Base-by-base conservation (phyloP, 306 rosid genomes). In the Quercus wislizeni region DNA sequence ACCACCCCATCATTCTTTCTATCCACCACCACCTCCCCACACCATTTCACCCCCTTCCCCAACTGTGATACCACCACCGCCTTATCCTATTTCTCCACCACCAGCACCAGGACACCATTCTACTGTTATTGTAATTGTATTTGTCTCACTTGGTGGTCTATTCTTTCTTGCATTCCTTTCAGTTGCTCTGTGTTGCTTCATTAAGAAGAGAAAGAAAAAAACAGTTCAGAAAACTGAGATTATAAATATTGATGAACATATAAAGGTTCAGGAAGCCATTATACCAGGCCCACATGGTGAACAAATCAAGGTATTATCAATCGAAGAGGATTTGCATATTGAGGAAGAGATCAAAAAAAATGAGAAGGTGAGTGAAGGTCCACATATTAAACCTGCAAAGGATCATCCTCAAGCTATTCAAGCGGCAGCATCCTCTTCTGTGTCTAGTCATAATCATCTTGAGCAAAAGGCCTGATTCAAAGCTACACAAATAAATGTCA, bases 101-200 rank as follows among this genome's bases (percentile, higher is more conserved):
- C 76, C 83, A 17, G 23, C 49, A 46, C 75, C 38, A 57, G 79
- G 77, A 31, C 64, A 20, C 82, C 76, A 59, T 17, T 71, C 77
- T 46, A 61, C 38, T 59, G 31, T 72, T 46, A 59, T 71, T 11
- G 21, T 70, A 43, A 62, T 71, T 28, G 77, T 55, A 55, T 49
- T 28, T 6, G 55, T 61, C 6, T 79, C 77, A n/a, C 59, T 49
- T 31, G 52, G 77, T 5, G 71, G 58, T 61, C 72, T 72, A 71
- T 71, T 71, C 65, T 54, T 65, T 77, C 76, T 59, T 79, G 81
- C 81, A 33, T 77, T 69, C 28, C 81, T 77, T 74, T 68, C 75
- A 20, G 69, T 17, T 21, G 58, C 75, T 55, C 43, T 69, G 20
- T 77, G 63, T 46, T 69, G 69, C 75, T 77, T 55, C 75, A 71